Conservation (phyloP, 106 monocot genomes). For the Xerophyta viscosa region DNA sequence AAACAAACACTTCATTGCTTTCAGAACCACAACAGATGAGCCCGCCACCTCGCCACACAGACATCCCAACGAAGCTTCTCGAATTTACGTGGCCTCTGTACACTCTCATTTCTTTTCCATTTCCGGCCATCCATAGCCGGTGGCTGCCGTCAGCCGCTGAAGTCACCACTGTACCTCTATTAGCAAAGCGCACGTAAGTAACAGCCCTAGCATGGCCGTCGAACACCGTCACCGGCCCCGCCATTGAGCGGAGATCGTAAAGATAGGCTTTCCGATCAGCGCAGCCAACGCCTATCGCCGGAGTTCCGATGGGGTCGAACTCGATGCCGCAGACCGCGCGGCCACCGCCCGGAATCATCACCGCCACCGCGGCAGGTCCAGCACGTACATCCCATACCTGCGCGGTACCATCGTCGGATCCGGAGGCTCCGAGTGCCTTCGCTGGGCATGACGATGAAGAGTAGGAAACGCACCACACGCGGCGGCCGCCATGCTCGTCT, state of each 20-base stretch:
- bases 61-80: slow-evolving; percentile 80
- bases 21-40: slow-evolving; percentile 76
- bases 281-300: slow-evolving; percentile 40
- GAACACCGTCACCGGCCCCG: slow-evolving; percentile 27
- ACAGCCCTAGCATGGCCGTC: slow-evolving; percentile 52
- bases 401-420: slow-evolving; percentile 64
- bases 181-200: slow-evolving; percentile 64
- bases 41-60: slow-evolving; percentile 43
- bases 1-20: slow-evolving; percentile 71
- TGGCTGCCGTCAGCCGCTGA: slow-evolving; percentile 69
- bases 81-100: slow-evolving; percentile 55
- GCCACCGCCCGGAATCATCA: slow-evolving; percentile 7
- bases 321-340: slow-evolving; percentile 53
- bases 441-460: slow-evolving; percentile 15
- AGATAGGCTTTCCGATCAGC: slow-evolving; percentile 60
- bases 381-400: slow-evolving; percentile 67
- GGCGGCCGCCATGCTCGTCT: slow-evolving; percentile 81
- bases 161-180: slow-evolving; percentile 31
- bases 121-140: slow-evolving; percentile 42
- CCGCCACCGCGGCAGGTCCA: not conserved
- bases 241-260: slow-evolving; percentile 51
- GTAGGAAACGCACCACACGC: slow-evolving; percentile 82
- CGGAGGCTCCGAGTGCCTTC: slow-evolving; percentile 50
- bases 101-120: slow-evolving; percentile 27
- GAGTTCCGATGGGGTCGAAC: slow-evolving; percentile 42